Base-by-base conservation (phyloP, 352 stramenopile species). In the Stephanocyclus meneghinianus region DNA sequence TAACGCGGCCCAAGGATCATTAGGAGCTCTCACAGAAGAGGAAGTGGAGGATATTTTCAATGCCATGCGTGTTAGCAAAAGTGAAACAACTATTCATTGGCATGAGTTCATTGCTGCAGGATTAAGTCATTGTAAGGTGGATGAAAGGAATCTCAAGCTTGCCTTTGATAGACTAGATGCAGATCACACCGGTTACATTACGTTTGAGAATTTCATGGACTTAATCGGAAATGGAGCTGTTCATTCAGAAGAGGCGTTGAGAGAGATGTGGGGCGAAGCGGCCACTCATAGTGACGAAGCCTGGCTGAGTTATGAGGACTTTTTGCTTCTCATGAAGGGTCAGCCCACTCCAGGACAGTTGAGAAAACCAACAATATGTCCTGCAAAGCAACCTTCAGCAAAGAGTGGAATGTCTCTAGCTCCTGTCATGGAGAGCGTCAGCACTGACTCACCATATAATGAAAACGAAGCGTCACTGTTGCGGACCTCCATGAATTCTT, bases 101-200 rank as follows among this genome's bases (percentile, higher is more conserved):
- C 87, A 93, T 66, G 91, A 95, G 57, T 95, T 95, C 65, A 92
- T 95, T 77, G 91, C 91, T n/a, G 91, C 91, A 21, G 88, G 88
- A 53, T 73, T 95, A 11, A 87, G 76, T 29, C 87, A 92, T 51
- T 92, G 87, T 75, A 71, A 90, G 45, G 80, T 94, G 1, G 91
- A 95, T 70, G 91, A 95, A 45, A 67, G 89, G n/a, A 93, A 94
- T 70, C 72, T 95, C 26, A 68, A 85, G 55, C 62, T 93, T n/a
- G 91, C 91, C 3, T 95, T 95, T 78, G 85, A 92, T 50, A 83
- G 89, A 13, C 69, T 98, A 8, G 95, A 98, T 79, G 88, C 87
- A 30, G 95, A 98, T 77, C 95, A 97, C 61, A 96, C 94, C 44
- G 96, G 95, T 0, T 96, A 95, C 40, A 91, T 98, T 2, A 97